Base-by-base conservation (phyloP, 257 asterid species). In the Capsicum baccatum region DNA sequence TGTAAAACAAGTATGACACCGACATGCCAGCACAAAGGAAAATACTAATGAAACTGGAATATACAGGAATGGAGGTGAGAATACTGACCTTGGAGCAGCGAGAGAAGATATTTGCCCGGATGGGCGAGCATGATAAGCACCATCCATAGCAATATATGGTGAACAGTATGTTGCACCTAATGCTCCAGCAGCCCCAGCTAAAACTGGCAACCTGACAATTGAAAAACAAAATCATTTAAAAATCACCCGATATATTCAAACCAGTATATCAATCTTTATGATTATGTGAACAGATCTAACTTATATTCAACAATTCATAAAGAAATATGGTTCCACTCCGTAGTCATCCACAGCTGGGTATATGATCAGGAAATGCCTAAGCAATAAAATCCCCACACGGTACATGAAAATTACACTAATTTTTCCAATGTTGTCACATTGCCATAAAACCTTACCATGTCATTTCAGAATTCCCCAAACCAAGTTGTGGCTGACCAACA, bases 391-490 rank as follows among this genome's bases (percentile, higher is more conserved):
- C 19, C 11, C 63, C 81, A 76, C 52, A 26, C 26, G 13, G 26
- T 15, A 50, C 9, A 52, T 13, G 63, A 26, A 76, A 76, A 55
- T 14, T 76, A 76, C 81, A 21, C 47, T 50, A 33, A 21, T 52
- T 33, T 73, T 74, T 13, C 16, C 16, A 12, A 6, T 13, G 81
- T 50, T 9, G 33, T 17, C 33, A 15, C 50, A 33, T 52, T 8
- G 50, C 48, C 64, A 54, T 26, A 54, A 68, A 78, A 84, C 13
- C 87, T 89, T 94, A 95, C 99, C 99, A 97, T 54, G 99, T 97
- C 99, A 97, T 97, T 88, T 97, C 99, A n/a, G 99, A 94, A 88
- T 90, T 95, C 85, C 98, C 99, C 80, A 88, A 84, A 82, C 97
- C 98, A 86, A 79, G 93, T 83, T 94, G 97, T 63, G 98, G 95